These are phyloP conservation scores for Phytophthora foliorum DNA, from an alignment of 352 stramenopile species.

Conservation along the genomic window DNA sequence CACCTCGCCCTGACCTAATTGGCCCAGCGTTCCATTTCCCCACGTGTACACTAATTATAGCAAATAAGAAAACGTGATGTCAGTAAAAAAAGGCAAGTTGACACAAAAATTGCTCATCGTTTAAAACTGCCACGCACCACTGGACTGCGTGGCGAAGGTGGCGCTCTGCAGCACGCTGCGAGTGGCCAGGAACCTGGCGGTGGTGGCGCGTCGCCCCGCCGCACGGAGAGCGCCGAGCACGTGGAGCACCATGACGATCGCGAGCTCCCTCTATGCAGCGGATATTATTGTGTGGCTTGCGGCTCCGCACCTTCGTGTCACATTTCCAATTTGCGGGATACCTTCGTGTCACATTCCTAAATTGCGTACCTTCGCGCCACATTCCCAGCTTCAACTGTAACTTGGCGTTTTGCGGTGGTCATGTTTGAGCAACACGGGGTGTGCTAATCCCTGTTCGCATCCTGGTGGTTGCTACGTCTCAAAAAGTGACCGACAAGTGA, in stretches of 20 bases:
- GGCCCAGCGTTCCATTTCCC: slow-evolving; percentile 87
- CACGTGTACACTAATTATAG: slow-evolving; percentile 76
- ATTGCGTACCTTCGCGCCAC: too few species aligned
- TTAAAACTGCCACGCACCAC: slow-evolving; percentile 44
- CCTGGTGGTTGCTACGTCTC: not conserved
- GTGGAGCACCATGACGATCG: slow-evolving; percentile 54
- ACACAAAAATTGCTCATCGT: not conserved
- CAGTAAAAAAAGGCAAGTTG: not conserved
- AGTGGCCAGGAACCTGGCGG: slow-evolving; percentile 24
- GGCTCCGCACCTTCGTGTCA: not conserved
- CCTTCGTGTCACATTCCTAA: too few species aligned
- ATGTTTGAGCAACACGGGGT: slow-evolving; percentile 2
- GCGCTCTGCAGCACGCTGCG: slow-evolving; percentile 32
- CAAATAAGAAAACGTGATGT: slow-evolving; percentile 3
- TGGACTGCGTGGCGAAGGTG: slow-evolving; percentile 70
- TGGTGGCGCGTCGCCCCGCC: slow-evolving; percentile 25
- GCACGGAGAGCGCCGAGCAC: slow-evolving; percentile 55
- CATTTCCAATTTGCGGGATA: not conserved
- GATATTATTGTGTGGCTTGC: slow-evolving; percentile 31
- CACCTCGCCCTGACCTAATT: slow-evolving; percentile 84
- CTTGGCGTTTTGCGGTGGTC: not conserved
- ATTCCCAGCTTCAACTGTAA: too few species aligned
- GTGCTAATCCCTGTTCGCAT: slow-evolving; percentile 18
- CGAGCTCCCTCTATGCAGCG: slow-evolving; percentile 19
- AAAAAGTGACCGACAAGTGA: not conserved